These are phyloP conservation scores for Paxillus ammoniavirescens DNA, from an alignment of 768 basidiomycete species.

Conservation along the genomic window DNA sequence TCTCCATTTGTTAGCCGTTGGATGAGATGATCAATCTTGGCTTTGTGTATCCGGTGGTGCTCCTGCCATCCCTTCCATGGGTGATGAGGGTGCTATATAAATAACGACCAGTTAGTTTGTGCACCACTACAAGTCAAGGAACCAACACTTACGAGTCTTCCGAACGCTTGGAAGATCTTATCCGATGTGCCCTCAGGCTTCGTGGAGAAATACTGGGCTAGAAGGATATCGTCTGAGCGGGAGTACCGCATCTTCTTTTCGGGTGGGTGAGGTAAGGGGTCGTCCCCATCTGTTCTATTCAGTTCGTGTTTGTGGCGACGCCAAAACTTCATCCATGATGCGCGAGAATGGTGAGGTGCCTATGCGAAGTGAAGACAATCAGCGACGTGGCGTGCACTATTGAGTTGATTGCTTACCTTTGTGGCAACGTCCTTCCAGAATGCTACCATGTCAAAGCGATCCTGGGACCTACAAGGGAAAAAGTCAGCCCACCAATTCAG, in stretches of 20 bases:
- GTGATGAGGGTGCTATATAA: constrained; percentile 75
- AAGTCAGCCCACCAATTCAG: constrained; percentile 1
- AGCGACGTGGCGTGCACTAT: not conserved
- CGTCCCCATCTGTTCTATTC: constrained; percentile 61
- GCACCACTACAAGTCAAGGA: not conserved
- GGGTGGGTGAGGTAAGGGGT: constrained; percentile 70
- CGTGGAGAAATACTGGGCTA: constrained; percentile 70
- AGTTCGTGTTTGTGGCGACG: constrained; percentile 85
- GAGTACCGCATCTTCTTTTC: constrained; percentile 91
- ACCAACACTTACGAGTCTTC: constrained; percentile 50
- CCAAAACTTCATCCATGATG: constrained; percentile 95
- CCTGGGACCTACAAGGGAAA: constrained; percentile 44
- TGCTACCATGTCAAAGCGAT: constrained; percentile 67
- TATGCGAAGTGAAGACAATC: constrained; percentile 24
- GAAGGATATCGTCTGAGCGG: constrained; percentile 71
- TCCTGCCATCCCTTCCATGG: constrained; percentile 97
- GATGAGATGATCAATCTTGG: constrained; percentile 81
- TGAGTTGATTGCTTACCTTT: constrained; percentile 43
- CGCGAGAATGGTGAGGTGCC: constrained; percentile 89
- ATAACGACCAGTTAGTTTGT: not conserved
- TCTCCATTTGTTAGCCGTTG: constrained; percentile 59
- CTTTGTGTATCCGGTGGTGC: constrained; percentile 85
- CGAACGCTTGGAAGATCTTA: constrained; percentile 82
- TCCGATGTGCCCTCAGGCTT: constrained; percentile 82
- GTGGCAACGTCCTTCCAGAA: constrained; percentile 78